A percentile compares a stretch with the other conserved stretches of the same genome.
Conservation (phyloP, 352 stramenopile genomes). For the Phytophthora agathidicida region DNA sequence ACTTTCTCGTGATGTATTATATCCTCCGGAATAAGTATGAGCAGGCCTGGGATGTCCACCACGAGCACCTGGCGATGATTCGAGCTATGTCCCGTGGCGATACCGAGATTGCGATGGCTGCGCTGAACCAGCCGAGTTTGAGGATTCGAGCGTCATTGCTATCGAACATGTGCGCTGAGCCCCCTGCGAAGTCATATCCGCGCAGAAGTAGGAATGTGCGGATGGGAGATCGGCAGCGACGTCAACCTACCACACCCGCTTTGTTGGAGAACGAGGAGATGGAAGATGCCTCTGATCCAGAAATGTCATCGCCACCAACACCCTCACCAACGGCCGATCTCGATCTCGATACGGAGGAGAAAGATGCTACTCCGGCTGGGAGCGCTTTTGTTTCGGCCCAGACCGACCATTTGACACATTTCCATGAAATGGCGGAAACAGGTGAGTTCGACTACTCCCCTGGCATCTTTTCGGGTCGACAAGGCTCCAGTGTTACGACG, state of each 20-base stretch:
- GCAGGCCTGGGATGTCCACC: conserved; percentile 75
- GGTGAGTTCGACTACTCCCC: conserved; percentile 56
- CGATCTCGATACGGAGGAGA: conserved; percentile 11
- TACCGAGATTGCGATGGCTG: conserved; percentile 60
- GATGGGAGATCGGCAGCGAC: conserved; percentile 36
- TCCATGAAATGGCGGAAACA: conserved; percentile 27
- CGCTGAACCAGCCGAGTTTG: conserved; percentile 71
- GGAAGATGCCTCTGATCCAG: conserved; percentile 40
- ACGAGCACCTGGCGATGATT: conserved; percentile 78
- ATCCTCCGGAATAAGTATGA: conserved; percentile 77
- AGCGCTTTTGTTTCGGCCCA: conserved; percentile 25
- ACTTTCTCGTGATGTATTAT: conserved; percentile 88
- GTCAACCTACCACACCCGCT: conserved; percentile 12
- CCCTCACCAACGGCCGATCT: conserved; percentile 4
- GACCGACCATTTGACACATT: conserved; percentile 30
- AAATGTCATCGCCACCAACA: conserved; percentile 2
- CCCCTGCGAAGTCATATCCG: conserved; percentile 37
- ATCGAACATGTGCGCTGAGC: conserved; percentile 73
- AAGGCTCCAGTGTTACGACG: conserved; percentile 40
- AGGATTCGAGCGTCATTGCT: conserved; percentile 63
- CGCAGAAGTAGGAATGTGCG: conserved; percentile 40
- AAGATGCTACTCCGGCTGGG: conserved; percentile 2
- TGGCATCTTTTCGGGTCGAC: conserved; percentile 71
- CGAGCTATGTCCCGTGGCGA: conserved; percentile 64
- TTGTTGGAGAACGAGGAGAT: conserved; percentile 47